Conservation (phyloP, 2,329 filamentous ascomycete genomes). For the Didymella sp. region DNA sequence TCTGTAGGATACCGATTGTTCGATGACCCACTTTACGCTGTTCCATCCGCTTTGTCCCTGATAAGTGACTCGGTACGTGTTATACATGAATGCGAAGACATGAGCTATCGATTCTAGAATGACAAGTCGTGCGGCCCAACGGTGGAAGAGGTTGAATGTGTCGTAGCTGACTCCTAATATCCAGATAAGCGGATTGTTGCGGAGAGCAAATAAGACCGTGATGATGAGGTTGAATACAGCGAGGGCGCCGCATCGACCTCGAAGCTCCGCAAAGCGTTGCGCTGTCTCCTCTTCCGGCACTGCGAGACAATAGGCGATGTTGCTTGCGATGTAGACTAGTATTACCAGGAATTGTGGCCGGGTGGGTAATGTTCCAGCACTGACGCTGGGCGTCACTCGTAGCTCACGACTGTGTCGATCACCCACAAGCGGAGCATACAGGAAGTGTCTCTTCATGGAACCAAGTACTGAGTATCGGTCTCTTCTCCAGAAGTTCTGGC, state of each 20-base stretch:
- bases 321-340: slow-evolving; percentile 50
- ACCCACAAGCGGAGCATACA: slow-evolving; percentile 51
- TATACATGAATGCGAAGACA: slow-evolving; percentile 63
- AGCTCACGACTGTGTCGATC: slow-evolving; percentile 49
- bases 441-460: slow-evolving; percentile 48
- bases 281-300: slow-evolving; percentile 71
- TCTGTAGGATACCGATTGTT: slow-evolving; percentile 57
- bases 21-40: slow-evolving; percentile 38
- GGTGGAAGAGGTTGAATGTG: slow-evolving; percentile 78
- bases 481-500: slow-evolving; percentile 24
- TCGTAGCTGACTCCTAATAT: slow-evolving; percentile 75
- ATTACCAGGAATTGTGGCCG: slow-evolving; percentile 52
- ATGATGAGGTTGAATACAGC: slow-evolving; percentile 77
- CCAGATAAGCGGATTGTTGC: slow-evolving; percentile 77
- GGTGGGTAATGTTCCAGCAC: slow-evolving; percentile 51
- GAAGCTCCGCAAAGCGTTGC: slow-evolving; percentile 65
- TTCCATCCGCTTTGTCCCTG: slow-evolving; percentile 54
- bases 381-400: slow-evolving; percentile 50
- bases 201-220: slow-evolving; percentile 71
- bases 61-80: slow-evolving; percentile 48
- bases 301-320: slow-evolving; percentile 50
- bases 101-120: slow-evolving; percentile 71
- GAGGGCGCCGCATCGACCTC: slow-evolving; percentile 73
- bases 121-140: slow-evolving; percentile 77
- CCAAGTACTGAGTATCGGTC: slow-evolving; percentile 25